Evolutionary conservation across 2,329 filamentous ascomycete species (phyloP).

Genomic region (Talaromyces sp.): DNA sequence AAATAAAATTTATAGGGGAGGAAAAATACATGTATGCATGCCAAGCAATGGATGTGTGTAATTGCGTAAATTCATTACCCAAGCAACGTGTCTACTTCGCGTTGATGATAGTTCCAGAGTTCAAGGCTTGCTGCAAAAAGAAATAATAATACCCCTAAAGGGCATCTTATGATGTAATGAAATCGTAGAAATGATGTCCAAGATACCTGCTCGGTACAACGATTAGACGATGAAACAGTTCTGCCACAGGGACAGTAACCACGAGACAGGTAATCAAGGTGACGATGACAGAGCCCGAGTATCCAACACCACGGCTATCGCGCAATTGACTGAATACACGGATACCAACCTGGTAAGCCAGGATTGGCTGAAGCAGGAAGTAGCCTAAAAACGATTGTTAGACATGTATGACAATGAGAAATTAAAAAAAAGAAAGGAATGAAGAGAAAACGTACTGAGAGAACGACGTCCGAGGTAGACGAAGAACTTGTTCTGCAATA

Average conservation of each 20-base stretch:
- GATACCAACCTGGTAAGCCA: constrained; percentile 41
- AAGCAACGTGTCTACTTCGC: neutral
- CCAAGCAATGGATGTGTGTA: neutral
- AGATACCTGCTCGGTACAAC: constrained; percentile 10
- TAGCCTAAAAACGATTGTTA: constrained; percentile 25
- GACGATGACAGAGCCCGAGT: constrained; percentile 8
- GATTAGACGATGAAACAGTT: constrained; percentile 9
- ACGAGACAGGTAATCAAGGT: constrained; percentile 9
- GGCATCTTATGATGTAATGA: constrained; percentile 6
- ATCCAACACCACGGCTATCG: neutral
- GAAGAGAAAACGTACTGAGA: constrained; percentile 33
- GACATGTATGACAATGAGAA: neutral
- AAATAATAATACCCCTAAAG: neutral
- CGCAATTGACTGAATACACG: constrained; percentile 4
- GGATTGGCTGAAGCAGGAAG: constrained; percentile 38
- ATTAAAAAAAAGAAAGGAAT: neutral
- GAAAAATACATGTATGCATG: neutral
- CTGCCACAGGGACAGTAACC: constrained; percentile 6
- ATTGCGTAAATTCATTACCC: neutral
- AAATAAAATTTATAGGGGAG: neutral
- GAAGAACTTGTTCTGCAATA: constrained; percentile 32
- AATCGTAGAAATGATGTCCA: constrained; percentile 10
- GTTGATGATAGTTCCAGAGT: neutral
- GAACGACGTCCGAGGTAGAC: constrained; percentile 39
- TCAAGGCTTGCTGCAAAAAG: neutral